Evolutionary conservation across 1,284 basidiomycete genomes (phyloP), one percentile per base, ranked within the genome.

Genomic region (Ceratobasidium papillatum): DNA sequence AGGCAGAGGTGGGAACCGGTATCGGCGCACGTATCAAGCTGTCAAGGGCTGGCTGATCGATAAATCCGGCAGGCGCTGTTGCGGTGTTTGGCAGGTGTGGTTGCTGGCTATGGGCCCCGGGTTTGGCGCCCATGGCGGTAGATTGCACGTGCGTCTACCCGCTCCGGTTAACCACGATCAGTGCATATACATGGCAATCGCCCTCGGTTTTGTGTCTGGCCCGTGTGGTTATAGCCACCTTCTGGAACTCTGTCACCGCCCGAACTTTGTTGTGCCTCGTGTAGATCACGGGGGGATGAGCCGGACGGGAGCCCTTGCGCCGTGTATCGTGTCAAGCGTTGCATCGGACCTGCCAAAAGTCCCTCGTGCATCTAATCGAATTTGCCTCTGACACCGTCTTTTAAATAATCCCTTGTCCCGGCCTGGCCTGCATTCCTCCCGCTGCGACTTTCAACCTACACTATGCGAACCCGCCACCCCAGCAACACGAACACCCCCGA

Each of bases 261-360:
- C n/a, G n/a, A n/a, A n/a, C n/a, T n/a, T n/a, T n/a, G n/a, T n/a
- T 9, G 54, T 34, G 30, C 54, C 54, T 56, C 54, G 54, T 56
- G 54, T 2, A 1, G 4, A 56, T 56, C 54, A 36, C 54, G 54
- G 52, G 54, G 30, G 27, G 30, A 32, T 27, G 25, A 56, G 52
- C 27, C 52, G 27, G 25, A 14, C 52, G 11, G 52, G 52, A 47
- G 45, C 45, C 45, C 45, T 47, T 9, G 38, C 5, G 38, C 19
- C 54, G 54, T 34, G 54, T 34, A 56, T 56, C 54, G 54, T 22
- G 25, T 52, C 51, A 52, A 14, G 14, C 1, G 3, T 30, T 47
- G 45, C 19, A 47, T 47, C 45, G 45, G 43, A 47, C n/a, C n/a
- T n/a, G n/a, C n/a, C n/a, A n/a, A n/a, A n/a, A n/a, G n/a, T n/a